Base-by-base conservation (phyloP, 2,329 filamentous ascomycete genomes). In the Raffaelea ambrosiae region DNA sequence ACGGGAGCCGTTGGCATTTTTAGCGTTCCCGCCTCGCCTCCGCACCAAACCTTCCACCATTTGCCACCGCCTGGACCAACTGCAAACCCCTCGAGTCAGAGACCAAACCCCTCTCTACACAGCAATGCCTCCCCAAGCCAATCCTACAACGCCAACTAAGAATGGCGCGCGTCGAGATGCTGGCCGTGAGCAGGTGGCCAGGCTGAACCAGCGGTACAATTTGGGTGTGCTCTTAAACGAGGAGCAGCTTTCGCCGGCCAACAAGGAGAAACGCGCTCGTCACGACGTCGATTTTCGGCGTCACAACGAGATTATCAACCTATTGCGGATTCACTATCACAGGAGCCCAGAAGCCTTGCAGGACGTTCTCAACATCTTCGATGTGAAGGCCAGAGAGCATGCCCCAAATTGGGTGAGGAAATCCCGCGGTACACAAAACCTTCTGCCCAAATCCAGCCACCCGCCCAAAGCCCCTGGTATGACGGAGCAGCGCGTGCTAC, bases 181-280 rank as follows among this genome's bases (percentile, higher is more conserved):
- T 1, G 50, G 59, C 40, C 53, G 54, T 10, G 33, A 45, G 14
- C 53, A 56, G 13, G 51, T 61, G 11, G 49, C 48, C 1, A 16
- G 41, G 4, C 47, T 65, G 5, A 64, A 65, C 42, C 33, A 33
- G 10, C 48, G 53, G 5, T 63, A 62, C 42, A 54, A 52, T 16
- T 48, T 65, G 1, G 60, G 55, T 18, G 44, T 63, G n/a, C 19
- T 21, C 4, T 36, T 61, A 1, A 49, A 54, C 3, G 56, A 59
- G 22, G 46, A 38, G n/a, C n/a, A n/a, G 8, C 49, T 56, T 19
- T 57, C 55, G 8, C 59, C 57, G 0, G 38, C 45, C 2, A 42
- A 49, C 9, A 56, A 56, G 3, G 52, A 50, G 26, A 31, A 55
- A 19, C 47, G 50, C 3, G 53, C 55, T 16, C 44, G 38, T 0